Conservation (phyloP, 495 filamentous ascomycete species). For the Penicillium salamii region DNA sequence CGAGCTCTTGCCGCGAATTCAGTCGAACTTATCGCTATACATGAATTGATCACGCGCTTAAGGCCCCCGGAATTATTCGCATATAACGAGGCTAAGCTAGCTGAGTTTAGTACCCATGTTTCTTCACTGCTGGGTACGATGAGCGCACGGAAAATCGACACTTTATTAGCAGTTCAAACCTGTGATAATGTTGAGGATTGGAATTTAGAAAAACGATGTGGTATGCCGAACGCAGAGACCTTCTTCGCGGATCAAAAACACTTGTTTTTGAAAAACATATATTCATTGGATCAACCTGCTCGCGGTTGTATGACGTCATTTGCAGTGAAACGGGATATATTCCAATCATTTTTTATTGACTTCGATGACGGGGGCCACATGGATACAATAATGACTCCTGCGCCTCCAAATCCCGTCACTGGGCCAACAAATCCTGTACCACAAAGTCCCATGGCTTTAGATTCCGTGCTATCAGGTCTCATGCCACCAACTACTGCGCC, state of each 20-base stretch:
- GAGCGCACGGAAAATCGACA: background rate
- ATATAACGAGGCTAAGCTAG: slow-evolving; percentile 8
- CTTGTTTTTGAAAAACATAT: slow-evolving; percentile 23
- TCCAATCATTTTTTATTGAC: slow-evolving; percentile 13
- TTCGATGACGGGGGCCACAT: background rate
- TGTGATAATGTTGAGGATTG: background rate
- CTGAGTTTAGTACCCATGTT: slow-evolving; percentile 2
- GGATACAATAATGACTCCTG: too few relatives aligned
- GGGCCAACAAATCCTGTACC: background rate
- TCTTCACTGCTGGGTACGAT: background rate
- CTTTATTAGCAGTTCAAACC: background rate
- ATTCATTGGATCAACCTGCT: slow-evolving; percentile 8
- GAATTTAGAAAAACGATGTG: slow-evolving; percentile 14
- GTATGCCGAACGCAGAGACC: slow-evolving; percentile 10
- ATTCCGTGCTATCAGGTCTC: too few relatives aligned
- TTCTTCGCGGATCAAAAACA: slow-evolving; percentile 16
- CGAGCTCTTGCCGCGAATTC: background rate
- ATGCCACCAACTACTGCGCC: too few relatives aligned
- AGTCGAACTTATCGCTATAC: background rate
- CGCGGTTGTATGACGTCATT: slow-evolving; percentile 12
- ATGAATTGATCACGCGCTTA: slow-evolving; percentile 1
- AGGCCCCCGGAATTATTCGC: slow-evolving; percentile 10
- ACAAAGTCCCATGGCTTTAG: too few relatives aligned
- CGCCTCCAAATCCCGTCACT: too few relatives aligned
- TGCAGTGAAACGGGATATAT: slow-evolving; percentile 17